Evolutionary conservation across 139 green algal genomes (phyloP), one percentile per base, ranked within the genome.

Genomic region (Axilococcus clingmanii): DNA sequence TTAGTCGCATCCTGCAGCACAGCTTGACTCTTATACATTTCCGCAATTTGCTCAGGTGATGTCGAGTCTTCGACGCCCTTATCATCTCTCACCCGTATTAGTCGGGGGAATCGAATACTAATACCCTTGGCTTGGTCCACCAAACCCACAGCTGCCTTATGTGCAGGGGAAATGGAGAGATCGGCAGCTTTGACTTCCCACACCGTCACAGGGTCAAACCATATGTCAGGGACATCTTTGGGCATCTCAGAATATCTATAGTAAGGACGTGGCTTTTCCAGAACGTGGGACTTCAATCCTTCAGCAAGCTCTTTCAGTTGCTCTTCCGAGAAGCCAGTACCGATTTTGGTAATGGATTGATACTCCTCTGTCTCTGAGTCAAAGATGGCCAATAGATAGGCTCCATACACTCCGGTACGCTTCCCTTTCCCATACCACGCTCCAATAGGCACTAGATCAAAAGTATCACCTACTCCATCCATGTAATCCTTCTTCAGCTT

Each of bases 401-500:
- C 84, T 4, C 88, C 91, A 62, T 84, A 97, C 49, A 95, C 76
- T 28, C 77, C 86, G 42, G 74, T 82, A 20, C 85, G 72, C 71
- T 94, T 94, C 53, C 85, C 84, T 48, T 80, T 80, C 43, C 88
- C 90, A 52, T 86, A 75, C 67, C 79, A 94, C 1, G 59, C 88
- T 2, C 88, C 91, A 23, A 98, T 90, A 20, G 80, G 77, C 19
- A 95, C 86, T 11, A 95, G 63, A 65, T 98, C 91, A 50, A 96
- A 83, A 7, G 89, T 94, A 74, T 99, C 92, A 0, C 91, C 92
- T 37, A 89, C 65, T 3, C 49, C 49, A 34, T 95, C 80, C 62
- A 99, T 74, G 80, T 99, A 99, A 60, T 99, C 92, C 72, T 98
- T 97, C 74, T 98, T 97, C 12, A 98, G 67, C 69, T 96, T 96